Base-by-base conservation (phyloP, 495 filamentous ascomycete genomes). In the Neurospora sp. region DNA sequence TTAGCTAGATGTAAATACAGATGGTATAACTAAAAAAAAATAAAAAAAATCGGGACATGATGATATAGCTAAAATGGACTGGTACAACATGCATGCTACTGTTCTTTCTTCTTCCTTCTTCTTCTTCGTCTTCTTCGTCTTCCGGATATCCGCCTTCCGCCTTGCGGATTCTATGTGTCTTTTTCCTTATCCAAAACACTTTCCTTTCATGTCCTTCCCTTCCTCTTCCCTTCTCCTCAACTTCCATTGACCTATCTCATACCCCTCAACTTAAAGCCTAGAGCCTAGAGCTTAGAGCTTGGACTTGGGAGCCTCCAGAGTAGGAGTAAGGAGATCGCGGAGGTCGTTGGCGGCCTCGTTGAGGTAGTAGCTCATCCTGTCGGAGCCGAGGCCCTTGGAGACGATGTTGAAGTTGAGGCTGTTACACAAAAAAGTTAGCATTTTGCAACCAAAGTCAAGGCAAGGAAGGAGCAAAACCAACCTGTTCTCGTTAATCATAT, bases 401-500 rank as follows among this genome's bases (percentile, higher is more conserved):
- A 95, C 93, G 79, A 99, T 92, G 86, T 99, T 99, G 88, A 98
- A 98, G 88, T 98, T 95, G 75, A 99, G 87, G 82, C 93, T 94
- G 74, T 35, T 35, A 5, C 35, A 35, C 35, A 35, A 35, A 35
- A 35, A 35, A 35, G 4, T 71, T 41, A 39, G 38, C 18, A n/a
- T 4, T 1, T 38, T 40, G 35, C 10, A 35, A 69, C 35, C 20
- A 4, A 20, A n/a, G 38, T 14, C 18, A 46, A 10, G 20, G 46
- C 9, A 46, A 7, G 20, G 10, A 42, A 23, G 14, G n/a, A 42
- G 20, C 59, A 44, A 72, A 75, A 82, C 85, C 82, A 79, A 87
- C 86, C 84, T 88, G 82, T 96, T 97, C 88, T 99, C 96, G 79
- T 99, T 99, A 78, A 99, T 98, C 96, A 99, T 99, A 78, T 99